Evolutionary conservation across 2,329 filamentous ascomycete species (phyloP).

Genomic region (Phialophora expanda): DNA sequence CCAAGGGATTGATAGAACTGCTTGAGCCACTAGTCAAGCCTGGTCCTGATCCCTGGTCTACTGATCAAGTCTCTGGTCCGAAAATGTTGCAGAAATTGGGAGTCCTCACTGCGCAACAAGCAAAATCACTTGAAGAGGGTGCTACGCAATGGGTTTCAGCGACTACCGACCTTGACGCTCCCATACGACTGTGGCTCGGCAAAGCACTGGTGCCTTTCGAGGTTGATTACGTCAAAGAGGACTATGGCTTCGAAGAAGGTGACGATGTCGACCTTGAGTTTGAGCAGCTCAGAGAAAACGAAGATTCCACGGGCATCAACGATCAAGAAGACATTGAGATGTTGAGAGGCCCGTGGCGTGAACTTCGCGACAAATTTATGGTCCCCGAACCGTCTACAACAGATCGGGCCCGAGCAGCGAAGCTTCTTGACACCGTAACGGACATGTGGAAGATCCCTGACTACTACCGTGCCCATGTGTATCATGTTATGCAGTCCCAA

Average conservation of each 20-base stretch:
- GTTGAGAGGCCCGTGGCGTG: constrained; percentile 55
- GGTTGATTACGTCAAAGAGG: constrained; percentile 53
- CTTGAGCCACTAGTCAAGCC: constrained; percentile 49
- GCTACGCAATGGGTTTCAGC: constrained; percentile 52
- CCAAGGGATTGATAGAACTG: constrained; percentile 49
- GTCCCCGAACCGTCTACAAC: constrained; percentile 37
- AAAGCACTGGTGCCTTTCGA: constrained; percentile 56
- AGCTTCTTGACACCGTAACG: constrained; percentile 45
- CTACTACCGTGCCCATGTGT: constrained; percentile 66
- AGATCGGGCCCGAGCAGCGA: constrained; percentile 46
- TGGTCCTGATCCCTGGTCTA: constrained; percentile 56
- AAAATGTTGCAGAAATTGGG: constrained; percentile 58
- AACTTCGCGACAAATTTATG: constrained; percentile 51
- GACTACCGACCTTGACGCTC: constrained; percentile 43
- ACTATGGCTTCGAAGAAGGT: constrained; percentile 61
- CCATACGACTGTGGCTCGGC: constrained; percentile 64
- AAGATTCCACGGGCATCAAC: constrained; percentile 60
- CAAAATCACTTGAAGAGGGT: constrained; percentile 62
- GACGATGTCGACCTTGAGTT: constrained; percentile 64
- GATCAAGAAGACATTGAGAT: constrained; percentile 61
- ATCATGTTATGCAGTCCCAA: constrained; percentile 65
- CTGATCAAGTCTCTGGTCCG: constrained; percentile 42
- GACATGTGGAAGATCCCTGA: constrained; percentile 68
- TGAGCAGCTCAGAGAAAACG: constrained; percentile 65
- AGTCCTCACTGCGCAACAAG: constrained; percentile 68